phyloP scores from a whole-genome alignment of 306 rosid genomes.

The Dryas alaskensis region DNA sequence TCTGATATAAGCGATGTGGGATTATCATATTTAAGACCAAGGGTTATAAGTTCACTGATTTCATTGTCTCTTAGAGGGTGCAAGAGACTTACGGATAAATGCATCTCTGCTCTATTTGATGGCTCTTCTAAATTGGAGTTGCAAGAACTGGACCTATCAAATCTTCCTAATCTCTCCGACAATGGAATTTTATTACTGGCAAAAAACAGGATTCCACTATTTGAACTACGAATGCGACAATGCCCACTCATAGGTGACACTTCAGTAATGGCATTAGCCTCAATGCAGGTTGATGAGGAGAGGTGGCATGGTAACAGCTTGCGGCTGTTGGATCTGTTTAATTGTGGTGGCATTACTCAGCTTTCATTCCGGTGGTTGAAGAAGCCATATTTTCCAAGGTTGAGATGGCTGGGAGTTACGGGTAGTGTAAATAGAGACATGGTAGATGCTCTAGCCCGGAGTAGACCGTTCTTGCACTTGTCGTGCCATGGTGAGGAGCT shows the following conservation, averaged over 20 bases:
- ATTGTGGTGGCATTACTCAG: constrained; percentile 83
- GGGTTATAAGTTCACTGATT: constrained; percentile 54
- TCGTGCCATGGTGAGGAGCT: constrained; percentile 84
- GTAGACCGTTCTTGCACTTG: constrained; percentile 79
- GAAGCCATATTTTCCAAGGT: constrained; percentile 91
- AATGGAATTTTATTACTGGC: constrained; percentile 62
- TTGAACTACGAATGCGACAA: constrained; percentile 74
- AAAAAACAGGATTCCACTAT: constrained; percentile 55
- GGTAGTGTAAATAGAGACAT: constrained; percentile 75
- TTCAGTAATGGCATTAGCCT: constrained; percentile 84
- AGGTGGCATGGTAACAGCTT: constrained; percentile 69
- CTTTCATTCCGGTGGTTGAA: constrained; percentile 83
- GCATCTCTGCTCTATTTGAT: constrained; percentile 67
- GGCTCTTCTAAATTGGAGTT: constrained; percentile 48
- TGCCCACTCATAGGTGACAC: constrained; percentile 83
- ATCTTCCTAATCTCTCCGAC: constrained; percentile 82
- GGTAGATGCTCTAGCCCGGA: constrained; percentile 82
- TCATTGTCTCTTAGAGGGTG: constrained; percentile 85
- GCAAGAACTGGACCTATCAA: constrained; percentile 82
- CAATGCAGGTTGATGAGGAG: constrained; percentile 75
- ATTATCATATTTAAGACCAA: constrained; percentile 57
- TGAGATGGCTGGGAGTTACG: constrained; percentile 85
- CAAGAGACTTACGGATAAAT: constrained; percentile 86
- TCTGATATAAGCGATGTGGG: constrained; percentile 76
- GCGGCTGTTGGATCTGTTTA: constrained; percentile 72